These are phyloP conservation scores for Colletotrichum horii DNA, from an alignment of 2,329 filamentous ascomycete genomes.

Conservation along the genomic window DNA sequence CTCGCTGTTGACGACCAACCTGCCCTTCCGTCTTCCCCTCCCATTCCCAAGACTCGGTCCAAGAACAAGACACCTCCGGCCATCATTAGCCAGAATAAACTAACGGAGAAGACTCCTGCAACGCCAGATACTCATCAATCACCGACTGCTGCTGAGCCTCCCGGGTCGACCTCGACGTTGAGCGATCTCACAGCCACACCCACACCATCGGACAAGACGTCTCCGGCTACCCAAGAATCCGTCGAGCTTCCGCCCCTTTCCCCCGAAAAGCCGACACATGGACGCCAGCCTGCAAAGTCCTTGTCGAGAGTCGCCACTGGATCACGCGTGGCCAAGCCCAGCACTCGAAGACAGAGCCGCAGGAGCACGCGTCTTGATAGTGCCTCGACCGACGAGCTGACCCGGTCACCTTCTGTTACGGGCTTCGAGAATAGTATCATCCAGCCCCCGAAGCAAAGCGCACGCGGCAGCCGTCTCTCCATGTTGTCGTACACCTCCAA, in stretches of 20 bases:
- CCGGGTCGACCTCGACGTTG: constrained; percentile 40
- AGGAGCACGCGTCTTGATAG: constrained; percentile 36
- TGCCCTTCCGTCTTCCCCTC: constrained; percentile 13
- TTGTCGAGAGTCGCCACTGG: neutral
- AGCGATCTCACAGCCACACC: constrained; percentile 47
- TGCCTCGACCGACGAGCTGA: constrained; percentile 55
- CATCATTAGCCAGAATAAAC: neutral
- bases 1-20: neutral
- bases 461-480: constrained; percentile 11
- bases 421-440: constrained; percentile 43
- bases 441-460: constrained; percentile 28
- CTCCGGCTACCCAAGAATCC: constrained; percentile 40
- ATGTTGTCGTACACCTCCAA: constrained; percentile 7
- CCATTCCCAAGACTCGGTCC: neutral
- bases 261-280: neutral
- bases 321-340: constrained; percentile 13
- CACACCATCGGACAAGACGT: constrained; percentile 37
- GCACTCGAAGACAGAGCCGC: constrained; percentile 19
- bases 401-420: constrained; percentile 41
- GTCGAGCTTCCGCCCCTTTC: constrained; percentile 12
- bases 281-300: neutral
- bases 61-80: neutral
- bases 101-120: neutral
- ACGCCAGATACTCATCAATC: neutral
- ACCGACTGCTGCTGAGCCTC: neutral